Evolutionary conservation across 352 stramenopile genomes (phyloP), one percentile per base, ranked within the genome.

Genomic region (Aphanomyces stellatus): DNA sequence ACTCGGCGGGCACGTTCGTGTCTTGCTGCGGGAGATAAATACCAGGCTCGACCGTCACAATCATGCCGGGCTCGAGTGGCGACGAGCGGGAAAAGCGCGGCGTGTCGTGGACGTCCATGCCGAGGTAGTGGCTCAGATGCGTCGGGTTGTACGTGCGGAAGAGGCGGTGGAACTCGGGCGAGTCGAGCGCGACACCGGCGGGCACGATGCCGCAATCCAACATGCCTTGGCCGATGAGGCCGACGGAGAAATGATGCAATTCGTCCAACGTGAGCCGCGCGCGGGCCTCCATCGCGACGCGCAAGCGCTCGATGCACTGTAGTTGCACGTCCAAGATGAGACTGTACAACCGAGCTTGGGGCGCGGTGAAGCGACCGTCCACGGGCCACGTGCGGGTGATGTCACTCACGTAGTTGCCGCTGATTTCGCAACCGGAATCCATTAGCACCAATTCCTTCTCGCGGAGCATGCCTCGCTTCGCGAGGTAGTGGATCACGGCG

Each of bases 131-230:
- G 7, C 85, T 82, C 28, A 93, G 85, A 51, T 93, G 82, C n/a
- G 85, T 93, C 49, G 85, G 85, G 62, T 93, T 93, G 70, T 93
- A 93, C 69, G 80, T 83, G 27, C 89, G 81, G 65, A 91, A 87
- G 64, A 88, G 78, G 15, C 65, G 17, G 55, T 51, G 71, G 48
- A 85, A 69, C 6, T 76, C 71, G 15, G 74, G 68, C 31, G 72
- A 75, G 55, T 78, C 75, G 42, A 72, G 35, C 1, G 51, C 66
- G 53, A 70, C 66, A 46, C 62, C 73, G 15, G 62, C 51, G 48
- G 75, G 81, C 22, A 93, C 57, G 41, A 93, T 83, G 4, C 78
- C 79, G n/a, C 88, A 73, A 13, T 78, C 71, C 51, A 82, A 70
- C 73, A 93, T 79, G 2, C 75, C 74, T 22, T 87, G 68, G 31